Conservation (phyloP, 73 alveolate species). For the Tetrahymena thermophila region DNA sequence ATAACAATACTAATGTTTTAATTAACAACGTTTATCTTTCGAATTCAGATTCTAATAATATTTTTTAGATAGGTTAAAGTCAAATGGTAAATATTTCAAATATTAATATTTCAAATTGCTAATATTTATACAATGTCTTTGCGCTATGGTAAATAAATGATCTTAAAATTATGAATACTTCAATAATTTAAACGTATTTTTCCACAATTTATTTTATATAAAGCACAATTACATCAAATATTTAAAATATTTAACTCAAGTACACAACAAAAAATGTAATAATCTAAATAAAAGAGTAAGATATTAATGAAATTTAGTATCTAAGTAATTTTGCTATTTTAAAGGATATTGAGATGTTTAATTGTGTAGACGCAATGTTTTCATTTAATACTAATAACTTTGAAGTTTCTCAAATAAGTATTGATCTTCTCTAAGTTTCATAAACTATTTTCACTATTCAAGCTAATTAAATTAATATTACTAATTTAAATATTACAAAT, state of each 20-base stretch:
- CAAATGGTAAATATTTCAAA: neutral
- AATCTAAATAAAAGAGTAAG: neutral
- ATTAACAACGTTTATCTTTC: too few relatives aligned
- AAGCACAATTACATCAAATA: neutral
- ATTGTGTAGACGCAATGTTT: neutral
- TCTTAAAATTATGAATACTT: neutral
- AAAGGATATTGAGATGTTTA: too few relatives aligned
- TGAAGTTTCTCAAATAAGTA: neutral
- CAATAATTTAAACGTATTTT: too few relatives aligned
- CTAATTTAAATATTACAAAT: neutral
- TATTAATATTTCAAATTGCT: neutral
- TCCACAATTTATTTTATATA: neutral
- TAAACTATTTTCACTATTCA: too few relatives aligned
- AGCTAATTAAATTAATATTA: neutral
- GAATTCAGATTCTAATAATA: neutral
- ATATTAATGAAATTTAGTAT: too few relatives aligned
- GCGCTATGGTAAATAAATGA: too few relatives aligned
- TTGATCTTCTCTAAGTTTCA: neutral
- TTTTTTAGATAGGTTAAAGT: neutral
- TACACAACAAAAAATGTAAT: neutral
- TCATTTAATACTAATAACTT: neutral
- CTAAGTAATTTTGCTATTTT: neutral
- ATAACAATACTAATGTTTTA: neutral
- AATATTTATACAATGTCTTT: too few relatives aligned
- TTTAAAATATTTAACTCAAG: too few relatives aligned